A percentile compares a stretch with the other conserved stretches of the same genome.
Evolutionary conservation across 441 rosid species (phyloP).

Genomic region (Syzygium malaccense): DNA sequence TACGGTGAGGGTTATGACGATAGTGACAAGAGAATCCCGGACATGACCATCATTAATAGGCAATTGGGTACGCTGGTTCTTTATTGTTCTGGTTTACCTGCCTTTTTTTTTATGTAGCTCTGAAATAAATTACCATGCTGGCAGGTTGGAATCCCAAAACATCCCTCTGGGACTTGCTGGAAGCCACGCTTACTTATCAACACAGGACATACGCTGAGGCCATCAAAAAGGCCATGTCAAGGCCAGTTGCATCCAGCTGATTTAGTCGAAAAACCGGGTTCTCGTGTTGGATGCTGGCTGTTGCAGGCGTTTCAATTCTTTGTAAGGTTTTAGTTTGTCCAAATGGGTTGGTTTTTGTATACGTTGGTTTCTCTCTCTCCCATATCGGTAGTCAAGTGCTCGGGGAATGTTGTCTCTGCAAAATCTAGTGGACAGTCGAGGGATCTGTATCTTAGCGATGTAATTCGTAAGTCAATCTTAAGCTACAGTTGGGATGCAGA

Average conservation of each 20-base stretch:
- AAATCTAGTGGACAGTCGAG: not conserved
- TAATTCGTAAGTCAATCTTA: constrained; percentile 17
- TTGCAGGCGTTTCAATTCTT: constrained; percentile 19
- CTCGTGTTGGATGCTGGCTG: constrained; percentile 1
- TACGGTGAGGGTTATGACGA: constrained; percentile 13
- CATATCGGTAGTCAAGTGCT: constrained; percentile 6
- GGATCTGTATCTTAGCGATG: constrained; percentile 10
- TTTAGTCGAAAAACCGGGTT: not conserved
- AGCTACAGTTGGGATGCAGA: not conserved
- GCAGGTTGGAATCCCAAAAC: constrained; percentile 98
- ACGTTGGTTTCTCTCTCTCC: not conserved
- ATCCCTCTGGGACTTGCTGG: constrained; percentile 95
- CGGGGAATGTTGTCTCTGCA: constrained; percentile 14
- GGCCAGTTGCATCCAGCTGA: constrained; percentile 55
- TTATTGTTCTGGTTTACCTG: not conserved
- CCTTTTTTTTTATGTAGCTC: not conserved
- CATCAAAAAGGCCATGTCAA: constrained; percentile 64
- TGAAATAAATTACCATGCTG: not conserved
- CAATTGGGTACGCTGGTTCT: constrained; percentile 58
- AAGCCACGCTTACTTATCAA: constrained; percentile 93
- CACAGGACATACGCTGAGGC: constrained; percentile 98
- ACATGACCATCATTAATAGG: constrained; percentile 93
- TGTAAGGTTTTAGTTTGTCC: constrained; percentile 15
- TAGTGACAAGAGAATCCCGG: constrained; percentile 16
- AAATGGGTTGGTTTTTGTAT: constrained; percentile 12